Percentiles rank a stretch among this genome's conserved stretches.
Evolutionary conservation across 2,329 filamentous ascomycete genomes (phyloP).

Genomic region (Penicillium sp.): DNA sequence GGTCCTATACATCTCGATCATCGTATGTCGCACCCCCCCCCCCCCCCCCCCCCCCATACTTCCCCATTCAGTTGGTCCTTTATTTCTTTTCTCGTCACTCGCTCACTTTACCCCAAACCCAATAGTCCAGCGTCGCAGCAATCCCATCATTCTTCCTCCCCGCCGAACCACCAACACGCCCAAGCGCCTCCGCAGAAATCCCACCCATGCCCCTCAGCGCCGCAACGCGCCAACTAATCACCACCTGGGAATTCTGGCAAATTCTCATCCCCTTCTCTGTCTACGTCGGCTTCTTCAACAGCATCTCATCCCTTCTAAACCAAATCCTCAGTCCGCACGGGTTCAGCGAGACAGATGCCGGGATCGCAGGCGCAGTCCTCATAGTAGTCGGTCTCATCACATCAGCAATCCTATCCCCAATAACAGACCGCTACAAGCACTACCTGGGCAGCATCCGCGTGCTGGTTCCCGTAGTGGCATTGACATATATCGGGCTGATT

Average conservation of each 20-base stretch:
- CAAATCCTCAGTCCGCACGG: conserved; percentile 86
- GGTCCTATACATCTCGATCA: conserved; percentile 80
- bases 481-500: conserved; percentile 73
- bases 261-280: conserved; percentile 76
- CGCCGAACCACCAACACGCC: conserved; percentile 71
- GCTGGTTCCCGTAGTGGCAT: conserved; percentile 69
- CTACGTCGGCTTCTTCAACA: conserved; percentile 94
- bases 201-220: conserved; percentile 53
- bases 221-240: conserved; percentile 56
- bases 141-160: conserved; percentile 83
- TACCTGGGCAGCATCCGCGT: conserved; percentile 73
- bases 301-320: conserved; percentile 80
- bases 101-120: neutral
- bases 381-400: conserved; percentile 83
- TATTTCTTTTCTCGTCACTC: too few relatives aligned
- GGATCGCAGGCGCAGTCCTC: conserved; percentile 83
- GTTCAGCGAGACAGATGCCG: conserved; percentile 78
- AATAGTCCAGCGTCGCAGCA: conserved; percentile 60
- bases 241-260: conserved; percentile 73
- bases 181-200: conserved; percentile 64
- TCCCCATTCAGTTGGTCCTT: neutral
- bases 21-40: conserved; percentile 68
- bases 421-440: conserved; percentile 80
- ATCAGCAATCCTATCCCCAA: conserved; percentile 72
- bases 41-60: neutral